These are phyloP conservation scores for Candida schatavii DNA, from an alignment of 805 yeast genomes.

Conservation along the genomic window DNA sequence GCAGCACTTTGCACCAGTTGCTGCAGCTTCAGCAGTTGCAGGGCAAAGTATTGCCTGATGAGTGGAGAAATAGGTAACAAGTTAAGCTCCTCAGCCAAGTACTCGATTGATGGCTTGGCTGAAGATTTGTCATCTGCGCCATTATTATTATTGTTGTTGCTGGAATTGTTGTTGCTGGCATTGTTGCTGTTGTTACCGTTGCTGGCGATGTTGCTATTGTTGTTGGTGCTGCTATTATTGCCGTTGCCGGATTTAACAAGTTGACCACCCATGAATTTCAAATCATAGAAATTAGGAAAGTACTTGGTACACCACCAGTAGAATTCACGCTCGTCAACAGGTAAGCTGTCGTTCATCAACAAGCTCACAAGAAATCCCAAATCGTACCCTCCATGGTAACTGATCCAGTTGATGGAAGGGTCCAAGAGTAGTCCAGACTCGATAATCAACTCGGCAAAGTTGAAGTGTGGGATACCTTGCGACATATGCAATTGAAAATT, in stretches of 20 bases:
- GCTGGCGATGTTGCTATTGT: constrained; percentile 8
- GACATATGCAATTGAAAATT: constrained; percentile 72
- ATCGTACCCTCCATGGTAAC: constrained; percentile 93
- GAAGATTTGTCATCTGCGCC: neutral
- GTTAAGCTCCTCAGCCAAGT: constrained; percentile 63
- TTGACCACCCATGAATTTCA: constrained; percentile 54
- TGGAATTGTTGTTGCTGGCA: neutral
- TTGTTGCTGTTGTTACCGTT: neutral
- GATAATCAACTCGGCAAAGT: constrained; percentile 79
- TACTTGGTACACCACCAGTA: constrained; percentile 64
- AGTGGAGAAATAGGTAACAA: constrained; percentile 60
- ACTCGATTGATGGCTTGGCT: constrained; percentile 52
- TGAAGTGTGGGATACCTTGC: constrained; percentile 74
- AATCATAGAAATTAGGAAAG: constrained; percentile 82
- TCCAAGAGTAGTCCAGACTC: constrained; percentile 84
- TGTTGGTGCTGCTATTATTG: constrained; percentile 12
- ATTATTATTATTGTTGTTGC: neutral
- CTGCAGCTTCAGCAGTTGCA: constrained; percentile 10
- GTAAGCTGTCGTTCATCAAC: constrained; percentile 72
- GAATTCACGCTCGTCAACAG: constrained; percentile 76
- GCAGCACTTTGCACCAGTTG: constrained; percentile 12
- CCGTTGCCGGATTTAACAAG: constrained; percentile 18
- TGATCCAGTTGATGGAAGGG: constrained; percentile 74
- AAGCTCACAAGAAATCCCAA: constrained; percentile 83
- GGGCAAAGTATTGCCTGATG: constrained; percentile 38